A percentile compares a stretch with the other conserved stretches of the same genome.
phyloP scores from a whole-genome alignment of 495 filamentous ascomycete genomes.

The Tuber indicum region DNA sequence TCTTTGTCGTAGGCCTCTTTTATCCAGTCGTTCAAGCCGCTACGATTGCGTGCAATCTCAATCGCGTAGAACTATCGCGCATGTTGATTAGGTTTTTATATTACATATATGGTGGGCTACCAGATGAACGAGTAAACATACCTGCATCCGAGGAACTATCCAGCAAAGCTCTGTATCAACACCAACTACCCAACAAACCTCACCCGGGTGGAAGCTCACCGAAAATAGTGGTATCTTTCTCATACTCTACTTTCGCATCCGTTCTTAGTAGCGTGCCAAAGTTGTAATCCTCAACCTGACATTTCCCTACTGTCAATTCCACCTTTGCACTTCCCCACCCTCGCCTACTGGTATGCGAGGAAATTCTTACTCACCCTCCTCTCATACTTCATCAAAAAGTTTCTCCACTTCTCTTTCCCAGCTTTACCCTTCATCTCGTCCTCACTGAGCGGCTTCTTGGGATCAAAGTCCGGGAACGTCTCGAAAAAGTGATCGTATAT shows the following conservation, averaged over 20 bases:
- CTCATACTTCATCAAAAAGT: slow-evolving; percentile 89
- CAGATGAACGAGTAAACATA: background rate
- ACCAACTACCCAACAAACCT: background rate
- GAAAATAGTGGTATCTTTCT: slow-evolving; percentile 85
- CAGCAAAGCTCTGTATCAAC: background rate
- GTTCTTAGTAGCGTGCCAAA: slow-evolving; percentile 87
- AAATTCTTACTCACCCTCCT: slow-evolving; percentile 49
- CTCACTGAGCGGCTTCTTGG: slow-evolving; percentile 70
- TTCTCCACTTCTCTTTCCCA: slow-evolving; percentile 93
- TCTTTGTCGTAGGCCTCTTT: slow-evolving; percentile 64
- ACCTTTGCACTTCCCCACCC: background rate
- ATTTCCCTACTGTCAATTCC: background rate
- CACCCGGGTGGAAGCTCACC: slow-evolving; percentile 46
- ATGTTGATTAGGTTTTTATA: background rate
- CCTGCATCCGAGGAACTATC: slow-evolving; percentile 77
- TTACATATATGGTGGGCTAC: background rate
- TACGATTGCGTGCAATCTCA: slow-evolving; percentile 86
- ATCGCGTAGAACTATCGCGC: slow-evolving; percentile 70
- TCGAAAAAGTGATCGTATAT: slow-evolving; percentile 80
- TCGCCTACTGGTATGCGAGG: background rate
- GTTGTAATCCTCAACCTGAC: slow-evolving; percentile 79
- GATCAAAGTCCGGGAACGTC: slow-evolving; percentile 90
- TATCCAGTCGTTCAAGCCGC: slow-evolving; percentile 92
- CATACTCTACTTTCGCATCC: slow-evolving; percentile 75
- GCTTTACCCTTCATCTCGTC: slow-evolving; percentile 95